Evolutionary conservation across 768 basidiomycete species (phyloP), one percentile per base, ranked within the genome.

Genomic region (Lepiota brunneoincarnata): DNA sequence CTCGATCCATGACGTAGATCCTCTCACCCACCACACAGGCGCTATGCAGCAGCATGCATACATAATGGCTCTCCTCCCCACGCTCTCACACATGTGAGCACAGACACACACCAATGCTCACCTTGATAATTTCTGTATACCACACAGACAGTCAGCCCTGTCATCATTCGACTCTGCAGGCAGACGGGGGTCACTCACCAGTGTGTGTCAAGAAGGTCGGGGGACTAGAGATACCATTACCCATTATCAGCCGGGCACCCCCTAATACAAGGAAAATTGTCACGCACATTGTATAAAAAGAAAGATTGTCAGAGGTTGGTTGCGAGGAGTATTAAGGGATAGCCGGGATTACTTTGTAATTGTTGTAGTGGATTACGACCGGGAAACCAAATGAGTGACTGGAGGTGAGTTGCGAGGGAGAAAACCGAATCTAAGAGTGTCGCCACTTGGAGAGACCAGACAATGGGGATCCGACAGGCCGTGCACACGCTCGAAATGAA

Each of bases 401-500:
- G 69, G 59, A 65, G 71, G 75, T 76, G 73, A 76, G 74, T 69
- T 64, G 63, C 57, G 64, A 71, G 63, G 60, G 59, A 36, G 55
- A 58, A 60, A 57, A 62, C 61, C 63, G 57, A 58, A 60, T 63
- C 64, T 63, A 64, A 59, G 62, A 61, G 63, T 57, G 68, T 69
- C 68, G 70, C 68, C 65, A 69, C 67, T 70, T 72, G 69, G 69
- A 64, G 59, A 54, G 63, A 58, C 62, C 59, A 63, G 65, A 64
- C 59, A 62, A 66, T 61, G 63, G 66, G 34, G 34, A 40, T 54
- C 40, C 48, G 45, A 28, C 11, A 48, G 61, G 66, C 60, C 62
- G 64, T 62, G 61, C 65, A 62, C 63, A 70, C 73, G 60, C 78
- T 79, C 78, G 77, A 77, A 80, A 64, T 72, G 67, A 81, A 82